Percentiles rank a stretch among this genome's conserved stretches.
Conservation (phyloP, 371 early-diverging fungal genomes). For the Entomophthora muscae region DNA sequence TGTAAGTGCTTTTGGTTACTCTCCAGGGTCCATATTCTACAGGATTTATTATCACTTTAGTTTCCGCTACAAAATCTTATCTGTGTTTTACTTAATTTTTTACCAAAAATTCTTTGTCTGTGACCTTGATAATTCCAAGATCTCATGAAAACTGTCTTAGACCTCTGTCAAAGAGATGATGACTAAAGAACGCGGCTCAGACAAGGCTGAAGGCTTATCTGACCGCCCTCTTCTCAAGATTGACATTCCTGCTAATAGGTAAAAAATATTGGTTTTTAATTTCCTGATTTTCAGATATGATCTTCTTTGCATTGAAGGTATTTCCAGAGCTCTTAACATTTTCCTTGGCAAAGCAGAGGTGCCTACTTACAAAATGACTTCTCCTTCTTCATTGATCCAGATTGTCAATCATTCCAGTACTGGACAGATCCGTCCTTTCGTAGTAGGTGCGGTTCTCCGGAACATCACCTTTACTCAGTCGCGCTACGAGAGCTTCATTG, state of each 20-base stretch:
- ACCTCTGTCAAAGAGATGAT: constrained; percentile 62
- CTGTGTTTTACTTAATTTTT: no score
- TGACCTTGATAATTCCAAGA: no score
- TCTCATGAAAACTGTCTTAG: no score
- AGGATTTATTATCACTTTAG: no score
- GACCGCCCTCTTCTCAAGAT: constrained; percentile 84
- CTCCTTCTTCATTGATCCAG: background rate
- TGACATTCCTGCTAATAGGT: constrained; percentile 99
- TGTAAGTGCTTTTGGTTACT: no score
- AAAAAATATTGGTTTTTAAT: constrained; percentile 13
- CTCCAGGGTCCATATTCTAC: no score
- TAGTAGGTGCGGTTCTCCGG: constrained; percentile 91
- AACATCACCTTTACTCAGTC: constrained; percentile 69
- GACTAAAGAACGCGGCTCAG: constrained; percentile 31
- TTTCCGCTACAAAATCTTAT: no score
- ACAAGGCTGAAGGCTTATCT: constrained; percentile 38
- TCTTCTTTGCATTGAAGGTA: constrained; percentile 88
- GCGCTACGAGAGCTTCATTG: constrained; percentile 90
- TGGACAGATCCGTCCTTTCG: constrained; percentile 62
- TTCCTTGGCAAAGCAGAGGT: constrained; percentile 50
- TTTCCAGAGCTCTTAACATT: constrained; percentile 68
- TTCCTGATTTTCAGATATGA: constrained; percentile 51
- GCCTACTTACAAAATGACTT: constrained; percentile 17
- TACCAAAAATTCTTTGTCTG: no score
- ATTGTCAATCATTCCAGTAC: constrained; percentile 18